Base-by-base conservation (phyloP, 2,329 filamentous ascomycete species). In the Neonectria ditissima region DNA sequence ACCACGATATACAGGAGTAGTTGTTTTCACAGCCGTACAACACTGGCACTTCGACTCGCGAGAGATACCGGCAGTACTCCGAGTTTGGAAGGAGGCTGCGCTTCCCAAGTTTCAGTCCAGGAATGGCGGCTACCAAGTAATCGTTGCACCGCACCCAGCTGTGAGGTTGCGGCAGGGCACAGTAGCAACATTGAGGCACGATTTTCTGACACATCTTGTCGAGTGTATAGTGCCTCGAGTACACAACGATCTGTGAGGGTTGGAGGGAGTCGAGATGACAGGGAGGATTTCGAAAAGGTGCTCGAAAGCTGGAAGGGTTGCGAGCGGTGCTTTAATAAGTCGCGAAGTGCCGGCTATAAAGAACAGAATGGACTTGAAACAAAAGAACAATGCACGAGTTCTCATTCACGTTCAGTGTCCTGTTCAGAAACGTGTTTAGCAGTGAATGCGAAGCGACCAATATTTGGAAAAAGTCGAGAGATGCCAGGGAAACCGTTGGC, bases 1-100 rank as follows among this genome's bases (percentile, higher is more conserved):
- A 54, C 69, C 69, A 62, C 1, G 69, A 70, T 3, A 28, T 30
- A 13, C 67, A 71, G 4, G 6, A 22, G 14, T 68, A 55, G 3
- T 48, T 68, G 20, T 67, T 41, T 8, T 51, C 16, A 1, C 69
- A 71, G 13, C 65, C 69, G 18, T 22, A 34, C 1, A 71, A 58
- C 20, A 55, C 52, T 5, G 63, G 58, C 2, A 39, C 2, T 8
- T 56, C 37, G 13, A 3, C 4, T 1, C n/a, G 10, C 11, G 39
- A 22, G 22, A 24, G 11, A 39, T 47, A 45, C 8, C 1, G 1
- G 22, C 60, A 63, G 8, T 44, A 3, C 10, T 20, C 11, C 6
- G 55, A 41, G 13, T 20, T 9, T 11, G 48, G 60, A 2, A 63
- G 13, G 26, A 13, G 22, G 16, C 32, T 2, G 14, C 1, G n/a